Base-by-base conservation (phyloP, 2,329 filamentous ascomycete species). In the Graphium sp. region DNA sequence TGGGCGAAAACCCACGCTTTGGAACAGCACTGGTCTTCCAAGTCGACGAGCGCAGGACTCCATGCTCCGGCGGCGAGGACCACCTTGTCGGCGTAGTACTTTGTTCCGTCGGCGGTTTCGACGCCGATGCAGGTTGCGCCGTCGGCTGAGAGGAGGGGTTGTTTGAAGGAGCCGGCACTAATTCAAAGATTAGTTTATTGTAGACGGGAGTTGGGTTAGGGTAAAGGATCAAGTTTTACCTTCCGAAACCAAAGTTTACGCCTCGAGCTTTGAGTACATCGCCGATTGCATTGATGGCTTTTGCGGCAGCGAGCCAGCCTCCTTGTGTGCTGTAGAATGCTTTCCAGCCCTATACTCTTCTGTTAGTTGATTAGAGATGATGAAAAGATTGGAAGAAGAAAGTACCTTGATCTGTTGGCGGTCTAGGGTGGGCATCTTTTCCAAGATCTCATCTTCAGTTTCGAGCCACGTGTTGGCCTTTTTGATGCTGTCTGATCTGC, bases 1-100 rank as follows among this genome's bases (percentile, higher is more conserved):
- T 60, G 55, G 0, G 53, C 56, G 17, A 56, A 52, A 1, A 58
- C 55, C 58, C 57, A 62, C 3, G 56, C 56, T 45, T 48, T 50
- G 12, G 49, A 51, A 33, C 47, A 50, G 23, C 49, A 51, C 30
- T 50, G 47, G n/a, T 42, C 45, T 18, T 51, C 47, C 15, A 52
- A 29, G 22, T 52, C 48, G 6, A 51, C 45, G n/a, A 51, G 36
- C 4, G 39, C 33, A 0, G 48, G 47, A 14, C 45, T 50, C 48
- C 48, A 52, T n/a, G 48, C 48, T 7, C 48, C 48, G 4, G 56
- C 46, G 12, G 56, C 56, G 15, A 61, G 36, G 8, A 59, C 46
- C 0, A 58, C 48, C 37, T 57, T 57, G 31, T 58, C 52, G 7
- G 47, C 54, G 22, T 48, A 46, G 29, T 59, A 58, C 25, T 42